phyloP scores from a whole-genome alignment of 108 stramenopile species.

The Fistulifera pelliculosa region DNA sequence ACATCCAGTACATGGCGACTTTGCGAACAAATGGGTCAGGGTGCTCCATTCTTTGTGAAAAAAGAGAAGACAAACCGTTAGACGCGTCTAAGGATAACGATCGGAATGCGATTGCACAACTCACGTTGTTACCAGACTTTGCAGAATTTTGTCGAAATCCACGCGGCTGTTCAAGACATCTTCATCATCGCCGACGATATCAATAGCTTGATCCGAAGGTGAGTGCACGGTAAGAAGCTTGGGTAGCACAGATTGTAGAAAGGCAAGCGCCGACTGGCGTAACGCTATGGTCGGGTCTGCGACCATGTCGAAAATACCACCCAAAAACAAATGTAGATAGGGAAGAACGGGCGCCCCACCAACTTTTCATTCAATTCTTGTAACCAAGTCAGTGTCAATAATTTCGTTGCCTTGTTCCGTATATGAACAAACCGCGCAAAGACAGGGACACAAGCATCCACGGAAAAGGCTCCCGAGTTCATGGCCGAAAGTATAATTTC shows the following conservation, averaged over 20 bases:
- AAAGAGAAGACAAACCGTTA: too few relatives aligned
- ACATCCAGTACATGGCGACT: constrained; percentile 89
- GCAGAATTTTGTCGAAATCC: constrained; percentile 82
- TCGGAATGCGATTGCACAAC: too few relatives aligned
- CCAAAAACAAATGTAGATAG: constrained; percentile 72
- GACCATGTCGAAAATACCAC: constrained; percentile 82
- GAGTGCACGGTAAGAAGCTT: constrained; percentile 56
- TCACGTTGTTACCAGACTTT: constrained; percentile 59
- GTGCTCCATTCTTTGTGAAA: constrained; percentile 50
- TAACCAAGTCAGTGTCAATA: constrained; percentile 76
- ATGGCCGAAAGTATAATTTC: constrained; percentile 78
- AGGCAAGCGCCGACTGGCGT: constrained; percentile 74
- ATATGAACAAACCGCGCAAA: constrained; percentile 84
- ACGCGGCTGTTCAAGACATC: constrained; percentile 39
- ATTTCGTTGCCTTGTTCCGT: constrained; percentile 82
- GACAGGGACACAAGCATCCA: constrained; percentile 76
- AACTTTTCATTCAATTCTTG: constrained; percentile 74
- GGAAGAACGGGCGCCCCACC: constrained; percentile 76
- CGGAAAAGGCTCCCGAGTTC: constrained; percentile 66
- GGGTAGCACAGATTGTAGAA: constrained; percentile 75
- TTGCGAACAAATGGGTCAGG: constrained; percentile 87
- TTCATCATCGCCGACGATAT: constrained; percentile 62
- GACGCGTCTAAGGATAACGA: too few relatives aligned
- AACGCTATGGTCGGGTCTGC: constrained; percentile 72
- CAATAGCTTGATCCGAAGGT: constrained; percentile 8